A percentile compares a stretch with the other conserved stretches of the same genome.
These are phyloP conservation scores for Darksidea phi DNA, from an alignment of 495 filamentous ascomycete genomes.

Conservation along the genomic window DNA sequence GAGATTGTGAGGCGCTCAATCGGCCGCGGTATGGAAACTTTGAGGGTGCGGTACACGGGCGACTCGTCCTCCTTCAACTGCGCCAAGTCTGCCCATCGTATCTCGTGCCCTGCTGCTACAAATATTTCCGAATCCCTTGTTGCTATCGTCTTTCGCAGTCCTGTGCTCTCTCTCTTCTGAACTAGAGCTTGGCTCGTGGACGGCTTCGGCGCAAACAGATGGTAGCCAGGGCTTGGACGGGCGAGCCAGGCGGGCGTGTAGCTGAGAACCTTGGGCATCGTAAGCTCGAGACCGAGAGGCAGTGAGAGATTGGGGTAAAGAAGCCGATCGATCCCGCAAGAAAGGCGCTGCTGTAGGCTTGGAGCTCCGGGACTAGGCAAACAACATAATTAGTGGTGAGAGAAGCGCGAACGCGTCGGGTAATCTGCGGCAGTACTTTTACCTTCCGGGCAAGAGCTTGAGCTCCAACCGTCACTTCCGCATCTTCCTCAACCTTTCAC, in stretches of 20 bases:
- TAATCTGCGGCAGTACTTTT: too few species aligned
- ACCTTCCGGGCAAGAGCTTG: too few species aligned
- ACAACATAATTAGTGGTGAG: too few species aligned
- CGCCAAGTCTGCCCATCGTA: constrained; percentile 79
- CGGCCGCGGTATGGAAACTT: constrained; percentile 66
- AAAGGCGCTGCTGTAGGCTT: too few species aligned
- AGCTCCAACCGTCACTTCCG: too few species aligned
- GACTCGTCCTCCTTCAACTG: constrained; percentile 72
- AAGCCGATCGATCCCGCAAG: neutral
- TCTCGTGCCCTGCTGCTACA: constrained; percentile 77
- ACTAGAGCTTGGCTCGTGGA: neutral
- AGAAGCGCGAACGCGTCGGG: too few species aligned
- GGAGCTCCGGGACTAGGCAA: too few species aligned
- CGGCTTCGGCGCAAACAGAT: constrained; percentile 59
- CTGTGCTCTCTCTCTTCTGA: constrained; percentile 9
- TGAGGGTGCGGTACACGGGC: constrained; percentile 53
- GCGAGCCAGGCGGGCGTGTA: constrained; percentile 83
- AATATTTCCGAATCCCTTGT: constrained; percentile 77
- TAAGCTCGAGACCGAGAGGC: neutral
- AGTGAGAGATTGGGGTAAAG: neutral
- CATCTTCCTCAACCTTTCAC: too few species aligned
- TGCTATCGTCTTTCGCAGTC: constrained; percentile 59
- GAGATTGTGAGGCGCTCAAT: constrained; percentile 82
- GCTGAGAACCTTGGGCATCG: constrained; percentile 76
- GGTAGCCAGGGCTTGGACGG: constrained; percentile 68